A percentile compares a stretch with the other conserved stretches of the same genome.
These are phyloP conservation scores for Gyrodon lividus DNA, from an alignment of 768 basidiomycete genomes.

Conservation along the genomic window DNA sequence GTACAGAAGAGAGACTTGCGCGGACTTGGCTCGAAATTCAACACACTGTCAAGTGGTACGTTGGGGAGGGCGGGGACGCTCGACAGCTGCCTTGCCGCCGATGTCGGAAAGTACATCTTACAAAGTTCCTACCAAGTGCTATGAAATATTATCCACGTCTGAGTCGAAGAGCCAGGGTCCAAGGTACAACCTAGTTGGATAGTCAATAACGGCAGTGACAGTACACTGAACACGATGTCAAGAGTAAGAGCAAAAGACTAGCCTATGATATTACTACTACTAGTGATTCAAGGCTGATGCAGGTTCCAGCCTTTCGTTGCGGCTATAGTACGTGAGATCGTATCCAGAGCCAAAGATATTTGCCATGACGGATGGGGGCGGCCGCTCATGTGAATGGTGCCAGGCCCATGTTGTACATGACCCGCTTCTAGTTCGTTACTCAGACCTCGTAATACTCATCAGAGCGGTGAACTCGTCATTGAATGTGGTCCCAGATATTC, in stretches of 20 bases:
- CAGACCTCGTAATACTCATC: background rate
- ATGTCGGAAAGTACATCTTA: slow-evolving; percentile 83
- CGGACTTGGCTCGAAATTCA: slow-evolving; percentile 62
- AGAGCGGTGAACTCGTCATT: slow-evolving; percentile 6
- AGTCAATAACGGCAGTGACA: background rate
- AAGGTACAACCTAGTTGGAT: too few species aligned
- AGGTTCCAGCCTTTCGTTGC: too few species aligned
- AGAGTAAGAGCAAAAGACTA: background rate
- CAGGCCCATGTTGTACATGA: background rate
- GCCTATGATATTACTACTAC: background rate
- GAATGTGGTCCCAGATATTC: slow-evolving; percentile 24
- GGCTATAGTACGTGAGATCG: too few species aligned
- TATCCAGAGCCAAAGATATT: slow-evolving; percentile 6
- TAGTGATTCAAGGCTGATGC: background rate
- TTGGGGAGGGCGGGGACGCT: slow-evolving; percentile 69
- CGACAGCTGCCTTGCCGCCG: slow-evolving; percentile 71
- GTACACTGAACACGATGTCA: background rate
- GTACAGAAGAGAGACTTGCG: slow-evolving; percentile 78
- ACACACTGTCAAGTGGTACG: slow-evolving; percentile 52
- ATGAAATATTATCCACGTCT: too few species aligned
- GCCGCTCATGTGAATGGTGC: slow-evolving; percentile 10
- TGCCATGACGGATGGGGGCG: background rate
- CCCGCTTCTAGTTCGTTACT: background rate
- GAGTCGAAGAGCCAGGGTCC: background rate
- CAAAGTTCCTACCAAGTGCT: background rate